These are phyloP conservation scores for Pseudozyma sp. DNA, from an alignment of 1,284 basidiomycete genomes.

Conservation along the genomic window DNA sequence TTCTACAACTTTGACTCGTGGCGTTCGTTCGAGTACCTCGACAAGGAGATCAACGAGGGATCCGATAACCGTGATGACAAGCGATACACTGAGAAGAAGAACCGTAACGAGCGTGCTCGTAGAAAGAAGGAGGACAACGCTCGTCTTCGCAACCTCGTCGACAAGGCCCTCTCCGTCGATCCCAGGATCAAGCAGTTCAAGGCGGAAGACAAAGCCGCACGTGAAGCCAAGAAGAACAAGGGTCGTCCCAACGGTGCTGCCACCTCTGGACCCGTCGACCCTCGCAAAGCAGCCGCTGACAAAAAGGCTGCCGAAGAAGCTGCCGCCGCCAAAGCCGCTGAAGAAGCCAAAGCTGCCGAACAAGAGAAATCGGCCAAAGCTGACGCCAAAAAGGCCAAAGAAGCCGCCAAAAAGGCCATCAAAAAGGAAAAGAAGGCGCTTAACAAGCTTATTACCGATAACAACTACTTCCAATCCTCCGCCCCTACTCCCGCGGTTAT, in stretches of 20 bases:
- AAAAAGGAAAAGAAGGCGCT: conserved; percentile 68
- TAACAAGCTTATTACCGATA: conserved; percentile 71
- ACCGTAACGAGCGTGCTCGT: conserved; percentile 93
- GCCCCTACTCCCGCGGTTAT: conserved; percentile 71
- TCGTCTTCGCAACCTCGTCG: conserved; percentile 86
- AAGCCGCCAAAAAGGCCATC: conserved; percentile 72
- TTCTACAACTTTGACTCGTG: conserved; percentile 99
- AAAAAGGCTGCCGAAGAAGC: conserved; percentile 77
- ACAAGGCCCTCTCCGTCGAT: conserved; percentile 85
- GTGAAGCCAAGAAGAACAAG: conserved; percentile 89
- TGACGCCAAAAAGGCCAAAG: conserved; percentile 94
- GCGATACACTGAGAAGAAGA: conserved; percentile 99
- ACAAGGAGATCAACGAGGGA: conserved; percentile 98
- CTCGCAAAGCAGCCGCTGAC: conserved; percentile 60
- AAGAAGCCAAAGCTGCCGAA: conserved; percentile 75
- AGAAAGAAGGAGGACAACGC: conserved; percentile 98
- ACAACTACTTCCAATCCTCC: conserved; percentile 74
- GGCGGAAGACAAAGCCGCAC: conserved; percentile 92
- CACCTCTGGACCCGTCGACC: conserved; percentile 58
- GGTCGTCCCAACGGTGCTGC: conserved; percentile 69
- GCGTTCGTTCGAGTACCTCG: conserved; percentile 97
- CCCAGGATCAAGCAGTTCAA: conserved; percentile 98
- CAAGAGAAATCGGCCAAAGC: conserved; percentile 75
- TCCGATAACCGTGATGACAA: conserved; percentile 98
- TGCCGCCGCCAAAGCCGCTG: conserved; percentile 76